Conservation (phyloP, 352 stramenopile species). For the Globisporangium cederbergense region DNA sequence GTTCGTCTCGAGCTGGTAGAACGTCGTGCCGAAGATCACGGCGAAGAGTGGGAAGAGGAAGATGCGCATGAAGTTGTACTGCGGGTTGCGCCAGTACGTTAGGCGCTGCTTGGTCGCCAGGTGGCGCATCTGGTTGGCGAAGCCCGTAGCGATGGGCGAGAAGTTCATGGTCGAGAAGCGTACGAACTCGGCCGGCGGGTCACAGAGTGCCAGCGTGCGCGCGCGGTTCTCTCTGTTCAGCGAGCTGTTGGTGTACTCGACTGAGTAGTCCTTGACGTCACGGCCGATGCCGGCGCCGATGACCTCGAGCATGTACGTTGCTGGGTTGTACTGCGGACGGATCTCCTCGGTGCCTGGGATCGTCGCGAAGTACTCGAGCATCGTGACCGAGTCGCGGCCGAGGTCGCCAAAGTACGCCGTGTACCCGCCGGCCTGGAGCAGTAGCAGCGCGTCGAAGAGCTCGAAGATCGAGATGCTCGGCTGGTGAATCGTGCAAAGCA, state of each 20-base stretch:
- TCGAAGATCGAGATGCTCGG: slow-evolving; percentile 88
- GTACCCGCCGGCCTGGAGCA: slow-evolving; percentile 69
- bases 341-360: slow-evolving; percentile 68
- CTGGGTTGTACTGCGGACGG: slow-evolving; percentile 72
- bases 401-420: slow-evolving; percentile 88
- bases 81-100: slow-evolving; percentile 58
- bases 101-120: slow-evolving; percentile 30
- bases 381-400: slow-evolving; percentile 50
- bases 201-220: background rate
- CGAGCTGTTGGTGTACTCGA: slow-evolving; percentile 46
- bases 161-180: slow-evolving; percentile 50
- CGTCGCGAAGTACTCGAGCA: slow-evolving; percentile 85
- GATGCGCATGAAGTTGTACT: slow-evolving; percentile 70
- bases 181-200: slow-evolving; percentile 21
- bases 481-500: slow-evolving; percentile 68
- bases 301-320: slow-evolving; percentile 77
- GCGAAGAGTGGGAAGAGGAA: slow-evolving; percentile 50
- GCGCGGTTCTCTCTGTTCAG: slow-evolving; percentile 26
- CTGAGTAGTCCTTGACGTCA: slow-evolving; percentile 27
- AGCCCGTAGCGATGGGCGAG: slow-evolving; percentile 37
- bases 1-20: slow-evolving; percentile 34
- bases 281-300: slow-evolving; percentile 46
- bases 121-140: slow-evolving; percentile 30
- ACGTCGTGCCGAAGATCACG: slow-evolving; percentile 62
- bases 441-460: slow-evolving; percentile 88